These are phyloP conservation scores for Hippophae tibetana DNA, from an alignment of 306 rosid genomes.

Conservation along the genomic window DNA sequence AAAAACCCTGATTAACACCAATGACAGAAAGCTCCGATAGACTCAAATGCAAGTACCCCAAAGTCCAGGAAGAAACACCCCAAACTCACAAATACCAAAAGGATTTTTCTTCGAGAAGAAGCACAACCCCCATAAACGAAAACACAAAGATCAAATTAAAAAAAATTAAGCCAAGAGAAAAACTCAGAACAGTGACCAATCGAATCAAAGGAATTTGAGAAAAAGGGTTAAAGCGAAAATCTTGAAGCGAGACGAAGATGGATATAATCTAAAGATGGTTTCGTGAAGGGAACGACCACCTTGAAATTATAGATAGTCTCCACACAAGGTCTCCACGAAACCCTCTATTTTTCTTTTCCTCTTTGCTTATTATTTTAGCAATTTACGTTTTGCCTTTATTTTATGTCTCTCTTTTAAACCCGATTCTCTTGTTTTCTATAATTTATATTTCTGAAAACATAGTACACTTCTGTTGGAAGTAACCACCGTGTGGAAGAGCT, in stretches of 20 bases:
- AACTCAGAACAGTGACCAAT: background rate
- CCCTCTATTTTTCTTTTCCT: slow-evolving; percentile 23
- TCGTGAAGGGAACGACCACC: slow-evolving; percentile 43
- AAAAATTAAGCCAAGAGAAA: slow-evolving; percentile 11
- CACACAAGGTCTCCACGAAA: slow-evolving; percentile 46
- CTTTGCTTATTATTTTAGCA: slow-evolving; percentile 9
- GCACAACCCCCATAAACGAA: slow-evolving; percentile 13
- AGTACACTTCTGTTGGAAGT: slow-evolving; percentile 54
- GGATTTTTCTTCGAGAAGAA: background rate
- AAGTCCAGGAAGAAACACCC: slow-evolving; percentile 21
- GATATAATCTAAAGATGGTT: slow-evolving; percentile 25
- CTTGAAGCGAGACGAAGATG: slow-evolving; percentile 10
- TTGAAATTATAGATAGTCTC: slow-evolving; percentile 4
- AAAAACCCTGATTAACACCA: slow-evolving; percentile 30
- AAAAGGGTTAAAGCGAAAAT: slow-evolving; percentile 19
- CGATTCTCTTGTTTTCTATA: slow-evolving; percentile 2
- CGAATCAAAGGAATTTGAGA: background rate
- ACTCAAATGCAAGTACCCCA: slow-evolving; percentile 13
- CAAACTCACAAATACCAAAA: slow-evolving; percentile 13
- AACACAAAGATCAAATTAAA: no score
- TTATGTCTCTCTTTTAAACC: slow-evolving; percentile 15
- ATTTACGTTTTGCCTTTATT: slow-evolving; percentile 17
- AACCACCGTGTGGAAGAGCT: slow-evolving; percentile 27
- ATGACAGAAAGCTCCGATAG: slow-evolving; percentile 2
- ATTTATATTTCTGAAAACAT: slow-evolving; percentile 7